Evolutionary conservation across 352 stramenopile species (phyloP).

Genomic region (Pythium biforme): DNA sequence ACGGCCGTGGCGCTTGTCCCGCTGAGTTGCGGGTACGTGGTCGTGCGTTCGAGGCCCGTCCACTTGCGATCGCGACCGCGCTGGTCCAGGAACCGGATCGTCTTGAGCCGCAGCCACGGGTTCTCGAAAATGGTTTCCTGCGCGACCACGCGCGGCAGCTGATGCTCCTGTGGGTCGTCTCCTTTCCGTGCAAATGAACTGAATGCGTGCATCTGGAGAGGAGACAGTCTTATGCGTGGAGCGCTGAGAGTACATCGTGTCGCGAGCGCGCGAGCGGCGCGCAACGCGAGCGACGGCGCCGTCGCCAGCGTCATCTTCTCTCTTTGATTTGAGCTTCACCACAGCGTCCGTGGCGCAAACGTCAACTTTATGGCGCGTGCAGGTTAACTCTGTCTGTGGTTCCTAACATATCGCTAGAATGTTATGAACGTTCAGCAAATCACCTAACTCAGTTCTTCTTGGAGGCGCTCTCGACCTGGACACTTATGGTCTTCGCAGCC

Average conservation of each 20-base stretch:
- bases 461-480: conserved; percentile 40
- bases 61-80: conserved; percentile 48
- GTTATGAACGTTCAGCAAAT: background rate
- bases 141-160: conserved; percentile 44
- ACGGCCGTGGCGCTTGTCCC: background rate
- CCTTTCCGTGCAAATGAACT: background rate
- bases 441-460: conserved; percentile 22
- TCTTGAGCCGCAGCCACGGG: conserved; percentile 60
- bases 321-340: background rate
- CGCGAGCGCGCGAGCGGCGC: no score
- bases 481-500: conserved; percentile 31
- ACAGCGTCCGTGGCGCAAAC: background rate
- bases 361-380: background rate
- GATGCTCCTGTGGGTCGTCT: background rate
- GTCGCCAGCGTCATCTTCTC: no score
- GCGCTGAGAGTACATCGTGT: background rate
- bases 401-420: background rate
- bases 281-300: no score
- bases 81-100: conserved; percentile 61
- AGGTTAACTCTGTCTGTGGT: background rate
- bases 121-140: conserved; percentile 68
- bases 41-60: conserved; percentile 68
- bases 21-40: conserved; percentile 45
- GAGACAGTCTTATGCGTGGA: background rate
- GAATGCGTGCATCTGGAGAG: background rate